Evolutionary conservation across 192 early-diverging fungal species (phyloP), one percentile per base, ranked within the genome.

Genomic region (Coemansia javaensis): DNA sequence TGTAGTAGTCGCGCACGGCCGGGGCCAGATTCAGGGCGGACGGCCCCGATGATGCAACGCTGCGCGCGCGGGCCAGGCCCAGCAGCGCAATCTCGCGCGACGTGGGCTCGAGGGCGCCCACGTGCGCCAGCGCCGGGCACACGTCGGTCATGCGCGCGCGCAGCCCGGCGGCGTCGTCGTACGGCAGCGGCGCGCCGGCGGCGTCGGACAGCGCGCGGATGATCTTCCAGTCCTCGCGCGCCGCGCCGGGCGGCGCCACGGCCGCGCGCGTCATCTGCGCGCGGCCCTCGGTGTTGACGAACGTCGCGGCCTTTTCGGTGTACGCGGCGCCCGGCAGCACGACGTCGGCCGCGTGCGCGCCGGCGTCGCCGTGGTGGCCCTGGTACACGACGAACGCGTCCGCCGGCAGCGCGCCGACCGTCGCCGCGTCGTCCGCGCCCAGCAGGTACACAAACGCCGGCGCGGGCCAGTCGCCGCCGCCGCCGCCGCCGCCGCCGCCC

Each of bases 191-290:
- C 13, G 82, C 69, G 0, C 91, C 93, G 24, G 84, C 77, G n/a
- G 91, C 77, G 71, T 99, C 93, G 4, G 93, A 93, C 25, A 99
- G 71, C 4, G 96, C 96, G 33, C 96, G 90, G 36, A 99, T 78
- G 45, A 99, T 94, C 85, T 94, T 96, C 96, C 96, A 99, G 80
- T 99, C 96, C 53, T 97, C 94, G 43, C 96, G 91, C 8, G 96
- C 89, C 27, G 82, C 88, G 15, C 79, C 86, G 7, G 93, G 91
- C 6, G 88, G 85, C 32, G 83, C 80, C 16, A 98, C 94, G 10
- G 94, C 90, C 23, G 91, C 90, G 38, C 94, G 90, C 14, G 96
- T 94, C 35, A 81, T 74, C 68, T 98, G 96, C 32, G 91, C 75
- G 28, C 96, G 87, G 36, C 96, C 96, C 62, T 98, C 96, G 9